These are phyloP conservation scores for Colletotrichum karsti DNA, from an alignment of 2,329 filamentous ascomycete genomes.

Conservation along the genomic window DNA sequence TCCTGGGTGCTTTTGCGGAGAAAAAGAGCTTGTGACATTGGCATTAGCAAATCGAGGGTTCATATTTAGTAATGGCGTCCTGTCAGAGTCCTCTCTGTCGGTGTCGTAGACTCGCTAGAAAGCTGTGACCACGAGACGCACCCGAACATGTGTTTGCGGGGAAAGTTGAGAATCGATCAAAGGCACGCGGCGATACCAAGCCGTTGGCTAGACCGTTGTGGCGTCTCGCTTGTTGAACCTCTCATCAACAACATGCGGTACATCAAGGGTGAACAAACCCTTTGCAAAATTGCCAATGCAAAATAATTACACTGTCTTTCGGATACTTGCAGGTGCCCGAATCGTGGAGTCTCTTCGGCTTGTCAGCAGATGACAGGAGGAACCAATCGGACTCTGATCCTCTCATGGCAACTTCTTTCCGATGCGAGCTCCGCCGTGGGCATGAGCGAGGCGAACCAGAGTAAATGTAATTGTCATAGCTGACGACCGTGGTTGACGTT, in stretches of 20 bases:
- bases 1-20: slow-evolving; percentile 5
- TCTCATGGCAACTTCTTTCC: neutral
- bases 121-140: slow-evolving; percentile 20
- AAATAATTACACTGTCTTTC: neutral
- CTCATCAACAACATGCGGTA: neutral
- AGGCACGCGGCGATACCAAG: slow-evolving; percentile 21
- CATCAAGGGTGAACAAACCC: neutral
- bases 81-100: slow-evolving; percentile 15
- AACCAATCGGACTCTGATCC: neutral
- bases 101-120: slow-evolving; percentile 18
- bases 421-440: neutral
- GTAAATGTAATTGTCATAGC: neutral
- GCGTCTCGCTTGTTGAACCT: slow-evolving; percentile 3
- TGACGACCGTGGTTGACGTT: neutral
- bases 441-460: neutral
- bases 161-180: neutral
- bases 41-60: slow-evolving; percentile 21
- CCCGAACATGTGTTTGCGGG: slow-evolving; percentile 25
- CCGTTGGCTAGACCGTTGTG: neutral
- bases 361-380: too few relatives aligned
- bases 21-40: slow-evolving; percentile 14
- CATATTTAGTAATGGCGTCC: slow-evolving; percentile 22
- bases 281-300: neutral
- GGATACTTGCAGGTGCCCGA: neutral
- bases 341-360: neutral